These are phyloP conservation scores for Acanthamoeba rhysodes DNA, from an alignment of 208 protist species.

Conservation along the genomic window DNA sequence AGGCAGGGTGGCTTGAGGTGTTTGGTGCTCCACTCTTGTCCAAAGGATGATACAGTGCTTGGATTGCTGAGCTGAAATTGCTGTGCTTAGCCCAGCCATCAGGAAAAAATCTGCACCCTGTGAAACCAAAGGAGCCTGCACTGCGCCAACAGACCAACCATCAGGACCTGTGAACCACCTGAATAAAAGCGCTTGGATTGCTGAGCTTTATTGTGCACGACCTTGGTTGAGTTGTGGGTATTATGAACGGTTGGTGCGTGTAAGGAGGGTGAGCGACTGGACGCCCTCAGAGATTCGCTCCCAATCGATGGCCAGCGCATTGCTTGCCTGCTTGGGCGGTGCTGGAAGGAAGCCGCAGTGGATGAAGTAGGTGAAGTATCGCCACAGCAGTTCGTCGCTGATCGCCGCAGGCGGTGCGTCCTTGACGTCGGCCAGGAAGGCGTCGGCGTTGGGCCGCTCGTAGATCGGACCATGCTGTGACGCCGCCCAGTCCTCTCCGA, in stretches of 20 bases:
- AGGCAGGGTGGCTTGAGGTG: no score
- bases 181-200: no score
- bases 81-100: no score
- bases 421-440: neutral
- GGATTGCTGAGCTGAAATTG: no score
- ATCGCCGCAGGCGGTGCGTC: conserved; percentile 9
- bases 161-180: no score
- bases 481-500: conserved; percentile 38
- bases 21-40: no score
- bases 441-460: conserved; percentile 38
- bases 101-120: no score
- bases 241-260: conserved; percentile 39
- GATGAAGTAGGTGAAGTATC: conserved; percentile 64
- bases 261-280: conserved; percentile 39
- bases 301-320: conserved; percentile 50
- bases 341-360: conserved; percentile 51
- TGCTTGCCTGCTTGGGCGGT: conserved; percentile 34
- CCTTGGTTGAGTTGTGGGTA: neutral
- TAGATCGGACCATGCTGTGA: conserved; percentile 14
- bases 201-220: no score
- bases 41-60: no score
- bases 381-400: conserved; percentile 23
- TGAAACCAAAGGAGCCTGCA: no score
- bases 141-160: no score
- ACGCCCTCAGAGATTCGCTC: conserved; percentile 31